Evolutionary conservation across 495 filamentous ascomycete genomes (phyloP).

Genomic region (Penicillium paradoxum): DNA sequence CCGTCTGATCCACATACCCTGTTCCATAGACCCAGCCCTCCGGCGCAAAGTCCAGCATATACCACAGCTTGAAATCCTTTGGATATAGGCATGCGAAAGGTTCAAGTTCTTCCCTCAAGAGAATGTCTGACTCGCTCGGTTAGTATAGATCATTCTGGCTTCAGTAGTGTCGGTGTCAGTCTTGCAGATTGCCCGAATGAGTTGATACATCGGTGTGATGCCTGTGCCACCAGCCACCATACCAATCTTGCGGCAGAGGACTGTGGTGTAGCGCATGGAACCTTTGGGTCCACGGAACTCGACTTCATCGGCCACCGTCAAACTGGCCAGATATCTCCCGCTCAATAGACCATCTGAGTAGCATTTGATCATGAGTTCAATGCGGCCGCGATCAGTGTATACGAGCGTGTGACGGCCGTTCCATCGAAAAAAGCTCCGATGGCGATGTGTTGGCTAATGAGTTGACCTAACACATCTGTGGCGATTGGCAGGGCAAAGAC

Average conservation of each 20-base stretch:
- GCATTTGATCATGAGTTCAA: conserved; percentile 47
- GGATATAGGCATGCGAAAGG: conserved; percentile 36
- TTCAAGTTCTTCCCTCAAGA: conserved; percentile 45
- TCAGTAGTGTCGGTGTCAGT: conserved; percentile 44
- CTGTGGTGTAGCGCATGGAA: conserved; percentile 38
- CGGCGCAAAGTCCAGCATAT: conserved; percentile 38
- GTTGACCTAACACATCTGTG: conserved; percentile 42
- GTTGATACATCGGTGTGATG: conserved; percentile 54
- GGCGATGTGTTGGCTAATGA: conserved; percentile 51
- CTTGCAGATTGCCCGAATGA: conserved; percentile 50
- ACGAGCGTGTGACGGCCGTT: conserved; percentile 39
- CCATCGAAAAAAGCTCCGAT: conserved; percentile 44
- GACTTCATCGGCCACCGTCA: conserved; percentile 40
- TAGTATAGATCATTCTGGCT: conserved; percentile 45
- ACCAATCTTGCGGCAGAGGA: conserved; percentile 34
- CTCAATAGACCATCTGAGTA: conserved; percentile 47
- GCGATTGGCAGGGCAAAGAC: conserved; percentile 44
- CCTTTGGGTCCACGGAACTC: conserved; percentile 48
- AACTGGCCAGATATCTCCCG: conserved; percentile 40
- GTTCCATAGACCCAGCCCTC: conserved; percentile 25
- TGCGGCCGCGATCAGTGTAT: conserved; percentile 42
- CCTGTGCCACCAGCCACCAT: conserved; percentile 53
- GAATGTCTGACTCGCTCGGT: conserved; percentile 39
- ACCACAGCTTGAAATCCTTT: conserved; percentile 41
- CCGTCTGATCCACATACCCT: conserved; percentile 23